Base-by-base conservation (phyloP, 1,284 basidiomycete species). In the Microbotryum intermedium region DNA sequence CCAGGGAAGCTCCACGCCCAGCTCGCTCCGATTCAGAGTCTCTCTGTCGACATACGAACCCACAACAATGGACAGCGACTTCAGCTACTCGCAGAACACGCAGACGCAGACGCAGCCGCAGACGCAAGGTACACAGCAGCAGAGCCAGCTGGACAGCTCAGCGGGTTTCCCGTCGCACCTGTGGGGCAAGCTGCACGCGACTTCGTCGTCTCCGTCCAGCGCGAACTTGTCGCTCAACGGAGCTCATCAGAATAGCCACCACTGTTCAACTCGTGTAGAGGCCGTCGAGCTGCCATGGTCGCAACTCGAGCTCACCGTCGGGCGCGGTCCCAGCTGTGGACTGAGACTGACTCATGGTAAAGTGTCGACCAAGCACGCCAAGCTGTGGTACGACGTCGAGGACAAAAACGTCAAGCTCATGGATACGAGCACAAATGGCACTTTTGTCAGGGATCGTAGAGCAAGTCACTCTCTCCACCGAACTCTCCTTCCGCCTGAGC, bases 371-470 rank as follows among this genome's bases (percentile, higher is more conserved):
- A 13, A 26, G n/a, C 70, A 71, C 47, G 69, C 69, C 21, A 51
- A 50, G 48, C 61, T 71, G 53, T 57, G 55, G 51, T 23, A 59
- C 30, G 62, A 57, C 20, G 51, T 51, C 11, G 28, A 51, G 10
- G 58, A 62, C 25, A 69, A 61, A 11, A 34, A 61, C 16, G 64
- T 70, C 20, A 49, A 62, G 20, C 26, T 71, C n/a, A 58, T 65
- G 50, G 69, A 71, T 29, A 47, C 30, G 29, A 59, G 57, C 20
- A 69, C 68, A 5, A 71, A 71, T 30, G 70, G 70, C 9, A 67
- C 68, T 1, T 67, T 56, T 30, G 66, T 71, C 16, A 43, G 64
- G 26, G 59, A 56, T 6, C 34, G 34, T 16, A 39, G 34, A 16
- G 34, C 13, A 39, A 39, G 34, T 39, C 13, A 39, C 34, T 39